A percentile compares a stretch with the other conserved stretches of the same genome.
These are phyloP conservation scores for Candida succiphila DNA, from an alignment of 805 yeast genomes.

Conservation along the genomic window DNA sequence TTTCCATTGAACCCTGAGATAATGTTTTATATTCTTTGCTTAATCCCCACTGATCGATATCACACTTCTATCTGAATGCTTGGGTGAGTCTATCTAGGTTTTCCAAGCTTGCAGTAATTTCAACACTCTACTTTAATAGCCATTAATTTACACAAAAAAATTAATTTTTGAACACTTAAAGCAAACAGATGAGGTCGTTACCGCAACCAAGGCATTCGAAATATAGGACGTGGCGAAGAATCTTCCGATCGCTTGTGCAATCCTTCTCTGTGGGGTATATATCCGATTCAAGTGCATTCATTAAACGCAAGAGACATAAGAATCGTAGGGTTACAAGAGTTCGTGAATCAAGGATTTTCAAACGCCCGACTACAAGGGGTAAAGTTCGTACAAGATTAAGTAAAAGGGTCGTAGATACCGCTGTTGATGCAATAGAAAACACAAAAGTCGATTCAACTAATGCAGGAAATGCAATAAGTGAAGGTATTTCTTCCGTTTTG, in stretches of 20 bases:
- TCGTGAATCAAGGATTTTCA: slow-evolving; percentile 20
- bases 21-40: no score
- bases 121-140: no score
- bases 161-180: no score
- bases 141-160: no score
- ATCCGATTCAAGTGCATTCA: slow-evolving; percentile 15
- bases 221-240: slow-evolving; percentile 19
- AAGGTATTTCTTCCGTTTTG: no score
- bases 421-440: neutral
- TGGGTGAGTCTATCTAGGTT: no score
- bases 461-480: no score
- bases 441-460: neutral
- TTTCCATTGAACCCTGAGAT: no score
- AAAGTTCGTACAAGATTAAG: neutral
- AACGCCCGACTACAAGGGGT: slow-evolving; percentile 17
- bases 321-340: slow-evolving; percentile 18
- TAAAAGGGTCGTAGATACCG: neutral
- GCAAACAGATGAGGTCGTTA: slow-evolving; percentile 27
- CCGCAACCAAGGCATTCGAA: slow-evolving; percentile 28
- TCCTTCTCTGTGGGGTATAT: slow-evolving; percentile 24
- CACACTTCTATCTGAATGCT: no score
- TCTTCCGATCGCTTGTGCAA: slow-evolving; percentile 20
- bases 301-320: slow-evolving; percentile 6
- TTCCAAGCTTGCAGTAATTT: no score
- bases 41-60: no score